Base-by-base conservation (phyloP, 306 rosid genomes). In the Echinosophora koreensis region DNA sequence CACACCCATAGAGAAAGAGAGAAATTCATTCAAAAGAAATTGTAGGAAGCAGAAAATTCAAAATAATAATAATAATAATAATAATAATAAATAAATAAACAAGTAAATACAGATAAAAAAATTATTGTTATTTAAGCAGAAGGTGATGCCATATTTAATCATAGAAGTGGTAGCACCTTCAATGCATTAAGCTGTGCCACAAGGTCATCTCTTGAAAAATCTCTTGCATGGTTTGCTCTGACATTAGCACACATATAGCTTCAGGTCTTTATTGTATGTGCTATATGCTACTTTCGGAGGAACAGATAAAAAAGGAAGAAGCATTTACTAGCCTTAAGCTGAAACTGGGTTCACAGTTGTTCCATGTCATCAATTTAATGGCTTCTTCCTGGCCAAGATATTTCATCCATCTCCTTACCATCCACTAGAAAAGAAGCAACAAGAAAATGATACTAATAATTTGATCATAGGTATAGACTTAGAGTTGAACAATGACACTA, bases 371-470 rank as follows among this genome's bases (percentile, higher is more conserved):
- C 89, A 93, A 74, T 73, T 83, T 88, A 81, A 89, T 84, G 79
- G 97, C 78, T 82, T 88, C 94, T 88, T 90, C 90, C 86, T 93
- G 89, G 69, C 98, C 98, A 66, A 89, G 86, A 90, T 85, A 76
- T 84, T 86, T 93, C 2, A 73, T 82, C 98, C 97, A 93, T 84
- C 97, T 89, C 84, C 93, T 88, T 63, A 93, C 90, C 89, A 93
- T 93, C 98, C 98, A 93, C 97, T 90, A 15, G 74, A 84, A 80
- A 71, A 68, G 51, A 77, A 55, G 52, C 50, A 60, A 74, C 57
- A 18, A 65, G 62, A 84, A 67, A 28, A 47, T 30, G 37, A 13
- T 47, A 47, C 42, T 14, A 50, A 34, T 28, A 14, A 4, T 69
- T 50, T 30, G 74, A 69, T 50, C 44, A 28, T 69, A 69, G 61